Percentiles rank a stretch among this genome's conserved stretches.
phyloP scores from a whole-genome alignment of 1,139 yeast genomes.

The Geotrichum siamense region DNA sequence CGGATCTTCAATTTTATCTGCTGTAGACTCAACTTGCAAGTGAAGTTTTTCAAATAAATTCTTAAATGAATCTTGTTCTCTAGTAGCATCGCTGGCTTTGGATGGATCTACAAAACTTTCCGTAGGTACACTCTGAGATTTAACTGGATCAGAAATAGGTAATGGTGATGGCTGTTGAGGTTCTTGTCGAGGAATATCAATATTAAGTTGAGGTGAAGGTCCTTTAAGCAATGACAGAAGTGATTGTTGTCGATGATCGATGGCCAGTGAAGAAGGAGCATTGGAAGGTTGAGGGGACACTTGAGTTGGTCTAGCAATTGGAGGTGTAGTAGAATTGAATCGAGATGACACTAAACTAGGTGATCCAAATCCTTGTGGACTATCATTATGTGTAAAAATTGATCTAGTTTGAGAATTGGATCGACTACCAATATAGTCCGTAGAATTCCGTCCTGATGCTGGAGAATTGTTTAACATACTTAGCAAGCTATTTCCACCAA shows the following conservation, averaged over 20 bases:
- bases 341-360: neutral
- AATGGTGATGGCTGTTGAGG: neutral
- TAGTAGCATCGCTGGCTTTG: no score
- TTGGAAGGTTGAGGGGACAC: no score
- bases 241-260: no score
- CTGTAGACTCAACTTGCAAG: neutral
- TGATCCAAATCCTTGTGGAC: neutral
- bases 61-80: constrained; percentile 7
- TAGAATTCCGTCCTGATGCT: neutral
- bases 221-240: neutral
- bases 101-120: no score
- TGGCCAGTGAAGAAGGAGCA: no score
- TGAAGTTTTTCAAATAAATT: constrained; percentile 8
- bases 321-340: constrained; percentile 4
- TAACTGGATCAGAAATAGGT: neutral
- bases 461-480: constrained; percentile 9
- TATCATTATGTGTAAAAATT: neutral
- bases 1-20: neutral
- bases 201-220: no score
- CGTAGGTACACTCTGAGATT: no score
- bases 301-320: constrained; percentile 8
- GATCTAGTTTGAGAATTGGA: neutral
- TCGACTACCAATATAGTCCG: neutral
- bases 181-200: neutral
- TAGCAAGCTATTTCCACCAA: constrained; percentile 5